These are phyloP conservation scores for Cenchrus americanus DNA, from an alignment of 176 grass and related monocot genomes.

Conservation along the genomic window DNA sequence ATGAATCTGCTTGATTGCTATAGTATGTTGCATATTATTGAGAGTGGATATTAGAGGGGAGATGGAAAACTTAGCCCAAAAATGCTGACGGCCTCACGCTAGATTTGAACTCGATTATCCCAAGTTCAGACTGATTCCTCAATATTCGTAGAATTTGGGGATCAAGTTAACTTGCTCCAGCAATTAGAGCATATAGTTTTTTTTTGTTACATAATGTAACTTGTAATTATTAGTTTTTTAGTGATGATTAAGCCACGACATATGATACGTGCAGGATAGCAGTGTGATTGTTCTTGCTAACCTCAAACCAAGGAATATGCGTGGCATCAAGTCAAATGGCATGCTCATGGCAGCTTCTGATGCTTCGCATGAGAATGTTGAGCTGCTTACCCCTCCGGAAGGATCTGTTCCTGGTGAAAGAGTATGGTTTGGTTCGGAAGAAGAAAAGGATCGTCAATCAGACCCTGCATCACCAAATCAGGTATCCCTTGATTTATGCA, in stretches of 20 bases:
- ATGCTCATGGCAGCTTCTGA: slow-evolving; percentile 99
- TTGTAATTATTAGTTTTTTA: neutral
- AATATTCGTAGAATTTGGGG: neutral
- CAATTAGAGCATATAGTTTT: neutral
- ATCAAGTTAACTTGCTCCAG: too few species aligned
- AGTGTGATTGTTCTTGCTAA: slow-evolving; percentile 92
- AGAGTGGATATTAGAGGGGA: neutral
- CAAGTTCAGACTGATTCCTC: neutral
- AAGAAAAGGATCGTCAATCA: slow-evolving; percentile 67
- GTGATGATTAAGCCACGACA: neutral
- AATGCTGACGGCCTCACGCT: neutral
- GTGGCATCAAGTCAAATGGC: slow-evolving; percentile 96
- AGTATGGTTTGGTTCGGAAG: slow-evolving; percentile 91
- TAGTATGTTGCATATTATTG: neutral
- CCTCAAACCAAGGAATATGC: slow-evolving; percentile 95
- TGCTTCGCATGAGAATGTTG: slow-evolving; percentile 81
- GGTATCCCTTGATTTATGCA: slow-evolving; percentile 42
- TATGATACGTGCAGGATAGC: slow-evolving; percentile 57
- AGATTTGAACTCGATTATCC: neutral
- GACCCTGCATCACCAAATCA: slow-evolving; percentile 83
- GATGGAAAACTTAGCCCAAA: neutral
- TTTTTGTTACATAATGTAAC: neutral
- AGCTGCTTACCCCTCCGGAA: slow-evolving; percentile 87
- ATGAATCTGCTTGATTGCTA: neutral
- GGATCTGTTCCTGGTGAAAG: slow-evolving; percentile 83